Evolutionary conservation across 768 basidiomycete genomes (phyloP).

Genomic region (Daedalea quercina): DNA sequence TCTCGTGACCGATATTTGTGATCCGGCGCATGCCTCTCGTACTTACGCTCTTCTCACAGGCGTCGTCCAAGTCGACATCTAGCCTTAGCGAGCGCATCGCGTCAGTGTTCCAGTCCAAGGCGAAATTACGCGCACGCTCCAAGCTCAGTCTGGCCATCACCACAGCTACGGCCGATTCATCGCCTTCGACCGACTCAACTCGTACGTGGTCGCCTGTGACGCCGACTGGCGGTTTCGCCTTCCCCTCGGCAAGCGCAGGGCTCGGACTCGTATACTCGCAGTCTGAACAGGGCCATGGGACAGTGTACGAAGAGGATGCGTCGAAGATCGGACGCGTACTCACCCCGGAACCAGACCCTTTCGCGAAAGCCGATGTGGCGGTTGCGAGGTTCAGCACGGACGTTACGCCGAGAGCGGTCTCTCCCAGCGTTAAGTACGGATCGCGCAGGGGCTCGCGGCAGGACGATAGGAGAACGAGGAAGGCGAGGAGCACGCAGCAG

Average conservation of each 20-base stretch:
- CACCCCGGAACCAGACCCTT: constrained; percentile 23
- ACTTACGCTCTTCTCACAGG: constrained; percentile 2
- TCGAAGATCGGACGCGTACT: constrained; percentile 19
- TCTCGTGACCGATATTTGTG: not conserved
- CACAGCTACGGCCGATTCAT: constrained; percentile 9
- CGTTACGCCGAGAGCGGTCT: not conserved
- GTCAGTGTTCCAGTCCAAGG: constrained; percentile 12
- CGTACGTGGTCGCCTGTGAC: constrained; percentile 2
- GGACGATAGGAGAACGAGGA: not conserved
- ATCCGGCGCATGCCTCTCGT: not conserved
- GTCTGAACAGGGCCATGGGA: constrained; percentile 1
- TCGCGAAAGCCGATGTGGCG: constrained; percentile 18
- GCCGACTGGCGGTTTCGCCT: not conserved
- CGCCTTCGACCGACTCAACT: constrained; percentile 6
- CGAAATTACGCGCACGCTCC: constrained; percentile 13
- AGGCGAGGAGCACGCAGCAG: not conserved
- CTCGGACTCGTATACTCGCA: not conserved
- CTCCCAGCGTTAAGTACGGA: not conserved
- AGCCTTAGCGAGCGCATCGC: constrained; percentile 17
- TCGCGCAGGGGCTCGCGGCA: not conserved
- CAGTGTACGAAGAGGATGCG: constrained; percentile 5
- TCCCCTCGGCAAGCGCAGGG: not conserved
- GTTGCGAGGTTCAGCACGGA: constrained; percentile 1
- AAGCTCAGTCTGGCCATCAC: constrained; percentile 17
- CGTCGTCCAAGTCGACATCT: constrained; percentile 15